Evolutionary conservation across 352 stramenopile species (phyloP), one percentile per base, ranked within the genome.

Genomic region (Pythium diclinum): DNA sequence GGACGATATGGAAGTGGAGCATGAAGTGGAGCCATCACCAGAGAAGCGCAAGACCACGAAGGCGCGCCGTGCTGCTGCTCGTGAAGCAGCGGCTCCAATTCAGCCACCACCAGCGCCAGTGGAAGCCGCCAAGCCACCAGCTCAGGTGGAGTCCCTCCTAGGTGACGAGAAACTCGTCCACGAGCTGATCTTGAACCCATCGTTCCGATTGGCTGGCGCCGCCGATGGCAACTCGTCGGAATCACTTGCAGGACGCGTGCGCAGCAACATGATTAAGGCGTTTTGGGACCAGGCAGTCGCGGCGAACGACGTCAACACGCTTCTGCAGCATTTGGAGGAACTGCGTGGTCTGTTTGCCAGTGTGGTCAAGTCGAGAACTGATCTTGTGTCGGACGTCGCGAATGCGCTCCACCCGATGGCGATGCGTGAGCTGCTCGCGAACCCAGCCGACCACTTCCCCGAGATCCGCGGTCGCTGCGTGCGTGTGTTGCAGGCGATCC

Each of bases 101-200:
- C 44, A 56, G 8, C 34, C 30, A 32, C 17, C 30, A 8, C 0
- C 54, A 33, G 11, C 53, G 40, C 2, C 32, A 14, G 9, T 49
- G 1, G 23, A 54, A 14, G 8, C 21, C 19, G 14, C 25, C 3
- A 33, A 49, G 19, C 77, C 71, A 8, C 53, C 67, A 32, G 59
- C 59, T 1, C 74, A 85, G 28, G 72, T 85, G 19, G 61, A 74
- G 47, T 58, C 74, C 25, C 69, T 92, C 11, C 60, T 92, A n/a
- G 70, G 69, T 0, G 82, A 93, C 44, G 70, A 81, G 33, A 75
- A 76, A 40, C 59, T 93, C 0, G 79, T 90, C 11, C 84, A 93
- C 33, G 82, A 93, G 25, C 57, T 93, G 28, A 89, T 91, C 63
- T 44, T 91, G 57, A 88, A 93, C 61, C 84, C 84, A 0, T 59